Evolutionary conservation across 1,284 basidiomycete species (phyloP).

Genomic region (Fomitopsis betulina): DNA sequence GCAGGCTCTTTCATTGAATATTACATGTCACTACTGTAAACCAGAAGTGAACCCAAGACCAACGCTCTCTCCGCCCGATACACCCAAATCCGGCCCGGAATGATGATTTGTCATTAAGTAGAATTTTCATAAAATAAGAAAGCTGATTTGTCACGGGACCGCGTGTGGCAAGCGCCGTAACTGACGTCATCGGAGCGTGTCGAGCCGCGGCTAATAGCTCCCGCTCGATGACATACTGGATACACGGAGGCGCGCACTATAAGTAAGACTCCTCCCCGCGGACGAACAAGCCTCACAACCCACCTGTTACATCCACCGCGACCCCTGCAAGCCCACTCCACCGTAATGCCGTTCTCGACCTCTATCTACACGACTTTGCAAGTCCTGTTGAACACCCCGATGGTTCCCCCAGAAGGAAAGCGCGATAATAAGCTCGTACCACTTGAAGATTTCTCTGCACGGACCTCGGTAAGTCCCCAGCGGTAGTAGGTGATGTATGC

Average conservation of each 20-base stretch:
- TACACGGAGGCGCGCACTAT: background rate
- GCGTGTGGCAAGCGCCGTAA: background rate
- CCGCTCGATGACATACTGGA: background rate
- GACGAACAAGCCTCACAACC: background rate
- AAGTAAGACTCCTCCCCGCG: background rate
- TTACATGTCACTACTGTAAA: too few relatives aligned
- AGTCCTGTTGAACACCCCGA: slow-evolving; percentile 21
- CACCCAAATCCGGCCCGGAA: too few relatives aligned
- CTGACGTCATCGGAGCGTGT: background rate
- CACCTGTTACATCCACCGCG: background rate
- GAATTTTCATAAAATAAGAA: too few relatives aligned
- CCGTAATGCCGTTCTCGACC: slow-evolving; percentile 2
- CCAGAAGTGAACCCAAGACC: too few relatives aligned
- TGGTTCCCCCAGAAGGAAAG: slow-evolving; percentile 17
- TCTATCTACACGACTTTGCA: slow-evolving; percentile 13
- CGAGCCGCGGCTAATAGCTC: background rate
- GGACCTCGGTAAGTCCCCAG: background rate
- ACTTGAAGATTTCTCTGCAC: slow-evolving; percentile 4
- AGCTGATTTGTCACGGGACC: background rate
- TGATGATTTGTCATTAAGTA: too few relatives aligned
- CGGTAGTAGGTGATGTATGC: too few relatives aligned
- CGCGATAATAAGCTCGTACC: slow-evolving; percentile 9
- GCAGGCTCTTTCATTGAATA: background rate
- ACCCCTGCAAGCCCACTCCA: background rate
- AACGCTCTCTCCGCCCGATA: too few relatives aligned